Conservation (phyloP, 208 protist species). For the Leishmania amazonensis region DNA sequence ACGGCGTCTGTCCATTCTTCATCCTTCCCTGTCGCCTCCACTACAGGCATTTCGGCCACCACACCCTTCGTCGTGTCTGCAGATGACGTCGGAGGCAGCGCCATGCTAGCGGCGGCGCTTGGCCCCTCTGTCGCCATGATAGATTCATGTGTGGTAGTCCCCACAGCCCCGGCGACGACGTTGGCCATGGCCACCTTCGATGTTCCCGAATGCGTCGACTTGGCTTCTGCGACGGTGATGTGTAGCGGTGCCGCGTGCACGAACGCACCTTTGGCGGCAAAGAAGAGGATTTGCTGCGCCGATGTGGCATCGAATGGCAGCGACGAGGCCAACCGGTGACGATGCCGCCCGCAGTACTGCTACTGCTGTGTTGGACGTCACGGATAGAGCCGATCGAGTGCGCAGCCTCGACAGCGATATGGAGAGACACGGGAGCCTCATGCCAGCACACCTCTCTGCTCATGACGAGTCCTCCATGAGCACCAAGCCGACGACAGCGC, state of each 20-base stretch:
- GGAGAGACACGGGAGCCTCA: background rate
- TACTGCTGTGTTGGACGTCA: background rate
- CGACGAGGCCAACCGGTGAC: background rate
- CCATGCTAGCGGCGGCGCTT: background rate
- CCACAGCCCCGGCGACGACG: background rate
- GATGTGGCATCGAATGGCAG: background rate
- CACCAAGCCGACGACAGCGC: background rate
- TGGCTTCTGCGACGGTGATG: background rate
- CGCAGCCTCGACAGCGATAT: background rate
- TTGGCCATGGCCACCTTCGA: background rate
- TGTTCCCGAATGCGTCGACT: no score
- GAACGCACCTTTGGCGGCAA: background rate
- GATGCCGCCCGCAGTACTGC: background rate
- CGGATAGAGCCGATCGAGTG: background rate
- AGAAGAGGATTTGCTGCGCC: conserved; percentile 8
- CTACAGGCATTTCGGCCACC: background rate
- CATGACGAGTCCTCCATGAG: background rate
- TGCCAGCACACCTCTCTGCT: background rate
- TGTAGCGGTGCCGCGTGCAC: conserved; percentile 12
- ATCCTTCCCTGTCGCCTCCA: background rate
- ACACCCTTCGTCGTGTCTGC: background rate
- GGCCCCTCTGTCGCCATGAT: background rate
- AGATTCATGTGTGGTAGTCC: background rate
- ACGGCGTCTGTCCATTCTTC: conserved; percentile 28
- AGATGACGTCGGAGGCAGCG: background rate